These are phyloP conservation scores for Colletotrichum melonis DNA, from an alignment of 2,329 filamentous ascomycete genomes.

Conservation along the genomic window DNA sequence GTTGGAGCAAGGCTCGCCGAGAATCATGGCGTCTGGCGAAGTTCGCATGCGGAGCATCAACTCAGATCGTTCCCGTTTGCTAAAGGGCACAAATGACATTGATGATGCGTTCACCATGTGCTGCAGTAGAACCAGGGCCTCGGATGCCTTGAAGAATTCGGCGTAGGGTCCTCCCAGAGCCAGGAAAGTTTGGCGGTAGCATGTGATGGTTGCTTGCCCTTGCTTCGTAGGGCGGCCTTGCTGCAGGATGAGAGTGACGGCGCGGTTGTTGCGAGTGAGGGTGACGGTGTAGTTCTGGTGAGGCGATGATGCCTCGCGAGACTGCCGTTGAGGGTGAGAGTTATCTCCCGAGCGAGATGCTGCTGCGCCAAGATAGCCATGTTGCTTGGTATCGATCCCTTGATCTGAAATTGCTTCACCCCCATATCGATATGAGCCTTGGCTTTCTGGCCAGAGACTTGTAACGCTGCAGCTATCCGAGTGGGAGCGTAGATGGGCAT, in stretches of 20 bases:
- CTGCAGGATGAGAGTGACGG: constrained; percentile 26
- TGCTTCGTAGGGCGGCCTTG: background rate
- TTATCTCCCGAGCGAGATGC: constrained; percentile 7
- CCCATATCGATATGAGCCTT: background rate
- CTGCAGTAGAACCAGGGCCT: constrained; percentile 23
- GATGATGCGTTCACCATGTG: constrained; percentile 33
- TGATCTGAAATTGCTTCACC: background rate
- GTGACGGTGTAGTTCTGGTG: constrained; percentile 27
- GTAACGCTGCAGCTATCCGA: constrained; percentile 27
- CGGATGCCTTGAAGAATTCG: constrained; percentile 33
- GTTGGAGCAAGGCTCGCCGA: constrained; percentile 26
- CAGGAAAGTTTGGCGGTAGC: constrained; percentile 26
- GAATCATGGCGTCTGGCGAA: constrained; percentile 22
- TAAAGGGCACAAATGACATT: constrained; percentile 17
- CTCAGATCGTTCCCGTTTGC: constrained; percentile 20
- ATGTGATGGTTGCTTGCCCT: constrained; percentile 21
- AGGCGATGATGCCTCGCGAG: constrained; percentile 5
- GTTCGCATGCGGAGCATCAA: constrained; percentile 28
- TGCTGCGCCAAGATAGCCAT: background rate
- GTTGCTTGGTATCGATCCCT: constrained; percentile 9
- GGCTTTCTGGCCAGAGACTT: constrained; percentile 9
- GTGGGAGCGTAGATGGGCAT: constrained; percentile 22
- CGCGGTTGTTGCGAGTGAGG: constrained; percentile 27
- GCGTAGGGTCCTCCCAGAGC: constrained; percentile 17
- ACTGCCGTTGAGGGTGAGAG: background rate